Percentiles rank a stretch among this genome's conserved stretches.
Conservation (phyloP, 805 yeast species). For the Suhomyces prunicola region DNA sequence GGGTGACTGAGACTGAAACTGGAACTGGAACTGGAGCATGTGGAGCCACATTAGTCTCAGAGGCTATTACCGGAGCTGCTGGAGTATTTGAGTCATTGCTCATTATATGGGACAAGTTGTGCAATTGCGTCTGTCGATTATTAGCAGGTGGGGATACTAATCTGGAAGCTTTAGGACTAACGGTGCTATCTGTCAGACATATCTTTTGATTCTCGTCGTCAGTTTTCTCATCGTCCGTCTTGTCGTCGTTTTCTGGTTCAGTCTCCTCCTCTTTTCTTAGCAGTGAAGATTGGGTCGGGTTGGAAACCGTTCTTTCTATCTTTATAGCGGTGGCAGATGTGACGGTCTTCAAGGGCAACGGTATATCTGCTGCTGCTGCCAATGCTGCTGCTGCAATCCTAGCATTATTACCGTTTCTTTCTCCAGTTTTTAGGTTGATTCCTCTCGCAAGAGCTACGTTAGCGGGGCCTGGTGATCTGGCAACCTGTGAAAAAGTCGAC, state of each 20-base stretch:
- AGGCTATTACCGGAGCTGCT: not conserved
- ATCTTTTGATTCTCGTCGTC: conserved; percentile 5
- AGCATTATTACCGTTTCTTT: conserved; percentile 45
- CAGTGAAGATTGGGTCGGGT: not conserved
- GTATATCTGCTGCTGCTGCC: conserved; percentile 78
- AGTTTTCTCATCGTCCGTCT: conserved; percentile 23
- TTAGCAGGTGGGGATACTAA: not conserved
- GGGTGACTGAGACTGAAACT: no score
- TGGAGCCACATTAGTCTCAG: not conserved
- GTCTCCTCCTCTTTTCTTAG: conserved; percentile 12
- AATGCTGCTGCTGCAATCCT: conserved; percentile 80
- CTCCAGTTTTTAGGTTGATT: conserved; percentile 31
- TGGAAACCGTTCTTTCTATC: not conserved
- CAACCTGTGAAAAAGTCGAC: not conserved
- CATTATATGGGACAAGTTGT: not conserved
- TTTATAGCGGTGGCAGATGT: not conserved
- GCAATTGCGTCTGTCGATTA: not conserved
- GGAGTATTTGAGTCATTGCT: not conserved
- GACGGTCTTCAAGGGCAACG: conserved; percentile 47
- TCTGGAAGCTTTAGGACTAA: not conserved
- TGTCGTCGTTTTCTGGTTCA: conserved; percentile 21
- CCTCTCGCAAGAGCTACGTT: conserved; percentile 41
- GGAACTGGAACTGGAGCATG: not conserved
- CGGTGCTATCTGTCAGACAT: not conserved
- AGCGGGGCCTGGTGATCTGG: conserved; percentile 45